Conservation (phyloP, 139 green algal species). For the Chlorella sp. region DNA sequence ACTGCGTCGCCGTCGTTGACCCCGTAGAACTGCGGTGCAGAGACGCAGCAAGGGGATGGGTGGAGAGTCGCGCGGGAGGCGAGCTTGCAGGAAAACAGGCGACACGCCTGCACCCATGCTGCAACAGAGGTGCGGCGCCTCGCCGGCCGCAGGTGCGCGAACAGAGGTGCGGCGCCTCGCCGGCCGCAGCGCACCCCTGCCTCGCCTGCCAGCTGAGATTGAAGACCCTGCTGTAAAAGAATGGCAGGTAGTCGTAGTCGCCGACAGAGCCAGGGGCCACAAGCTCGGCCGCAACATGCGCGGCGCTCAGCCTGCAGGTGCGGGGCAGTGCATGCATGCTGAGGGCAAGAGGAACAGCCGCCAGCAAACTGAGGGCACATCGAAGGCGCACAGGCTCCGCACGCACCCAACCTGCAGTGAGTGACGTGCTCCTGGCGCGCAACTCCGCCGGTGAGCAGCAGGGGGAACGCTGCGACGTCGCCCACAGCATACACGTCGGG, state of each 20-base stretch:
- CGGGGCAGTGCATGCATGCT: neutral
- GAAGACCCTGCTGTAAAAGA: constrained; percentile 95
- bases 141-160: neutral
- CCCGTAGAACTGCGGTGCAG: constrained; percentile 70
- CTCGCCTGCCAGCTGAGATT: constrained; percentile 77
- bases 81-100: no score
- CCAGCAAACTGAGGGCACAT: neutral
- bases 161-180: neutral
- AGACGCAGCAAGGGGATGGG: neutral
- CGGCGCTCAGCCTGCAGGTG: constrained; percentile 15
- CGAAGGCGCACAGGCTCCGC: neutral
- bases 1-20: constrained; percentile 42
- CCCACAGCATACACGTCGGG: constrained; percentile 88
- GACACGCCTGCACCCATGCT: neutral
- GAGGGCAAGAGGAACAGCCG: no score
- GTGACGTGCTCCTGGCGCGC: constrained; percentile 88
- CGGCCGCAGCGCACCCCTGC: neutral
- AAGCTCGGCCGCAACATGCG: constrained; percentile 33
- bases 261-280: constrained; percentile 16
- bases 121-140: neutral
- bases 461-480: constrained; percentile 91
- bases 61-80: neutral
- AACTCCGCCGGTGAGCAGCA: constrained; percentile 52
- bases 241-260: constrained; percentile 92
- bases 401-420: constrained; percentile 36